A percentile compares a stretch with the other conserved stretches of the same genome.
phyloP scores from a whole-genome alignment of 2,329 filamentous ascomycete genomes.

The Akanthomyces uredinophilus region DNA sequence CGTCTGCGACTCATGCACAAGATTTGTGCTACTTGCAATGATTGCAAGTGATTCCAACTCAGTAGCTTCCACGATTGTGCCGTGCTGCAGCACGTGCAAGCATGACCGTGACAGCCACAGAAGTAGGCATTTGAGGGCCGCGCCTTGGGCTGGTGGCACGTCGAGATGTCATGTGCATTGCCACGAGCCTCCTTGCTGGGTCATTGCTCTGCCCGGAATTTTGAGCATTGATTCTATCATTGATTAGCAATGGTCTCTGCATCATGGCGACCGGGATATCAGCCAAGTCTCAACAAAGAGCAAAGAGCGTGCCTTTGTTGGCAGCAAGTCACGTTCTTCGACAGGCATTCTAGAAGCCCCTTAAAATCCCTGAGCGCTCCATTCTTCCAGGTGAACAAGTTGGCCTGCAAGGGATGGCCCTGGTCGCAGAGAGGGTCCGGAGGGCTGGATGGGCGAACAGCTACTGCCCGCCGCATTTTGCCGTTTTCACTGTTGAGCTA shows the following conservation, averaged over 20 bases:
- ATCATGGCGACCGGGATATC: background rate
- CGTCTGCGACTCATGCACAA: background rate
- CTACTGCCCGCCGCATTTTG: background rate
- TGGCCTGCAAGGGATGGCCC: background rate
- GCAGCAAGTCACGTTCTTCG: background rate
- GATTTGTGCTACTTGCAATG: background rate
- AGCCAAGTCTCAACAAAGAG: background rate
- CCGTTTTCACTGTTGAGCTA: background rate
- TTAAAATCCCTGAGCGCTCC: background rate
- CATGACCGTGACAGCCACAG: too few relatives aligned
- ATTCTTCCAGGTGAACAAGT: background rate
- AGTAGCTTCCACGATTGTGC: too few relatives aligned
- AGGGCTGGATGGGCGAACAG: background rate
- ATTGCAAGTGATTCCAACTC: background rate
- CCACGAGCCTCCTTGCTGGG: too few relatives aligned
- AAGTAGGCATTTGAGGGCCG: too few relatives aligned
- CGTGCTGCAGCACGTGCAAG: too few relatives aligned
- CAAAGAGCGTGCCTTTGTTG: background rate
- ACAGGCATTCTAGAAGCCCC: constrained; percentile 10
- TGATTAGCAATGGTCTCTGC: background rate
- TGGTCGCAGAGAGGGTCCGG: background rate
- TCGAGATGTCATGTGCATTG: too few relatives aligned
- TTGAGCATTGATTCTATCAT: too few relatives aligned
- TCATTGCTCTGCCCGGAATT: too few relatives aligned
- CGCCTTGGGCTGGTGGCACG: too few relatives aligned